phyloP scores from a whole-genome alignment of 768 basidiomycete genomes.

The Auriscalpium microsporum region DNA sequence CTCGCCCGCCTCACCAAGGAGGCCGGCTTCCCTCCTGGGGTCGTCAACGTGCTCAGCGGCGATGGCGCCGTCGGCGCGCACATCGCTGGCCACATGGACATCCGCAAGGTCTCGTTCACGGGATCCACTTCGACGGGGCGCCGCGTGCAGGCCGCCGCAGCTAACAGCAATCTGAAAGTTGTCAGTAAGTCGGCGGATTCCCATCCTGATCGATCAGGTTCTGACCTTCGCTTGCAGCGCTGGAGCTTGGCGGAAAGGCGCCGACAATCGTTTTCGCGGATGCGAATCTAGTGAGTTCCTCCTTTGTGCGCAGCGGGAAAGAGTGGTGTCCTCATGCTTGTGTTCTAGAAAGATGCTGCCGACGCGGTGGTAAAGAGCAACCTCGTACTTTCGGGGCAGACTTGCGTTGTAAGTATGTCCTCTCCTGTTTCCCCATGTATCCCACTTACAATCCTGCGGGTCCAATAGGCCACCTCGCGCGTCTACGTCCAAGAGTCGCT shows the following conservation, averaged over 20 bases:
- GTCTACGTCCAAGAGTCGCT: conserved; percentile 64
- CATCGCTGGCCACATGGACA: neutral
- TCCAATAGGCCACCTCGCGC: conserved; percentile 43
- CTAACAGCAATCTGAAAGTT: neutral
- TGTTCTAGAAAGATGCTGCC: neutral
- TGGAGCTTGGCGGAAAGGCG: neutral
- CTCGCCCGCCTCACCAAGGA: neutral
- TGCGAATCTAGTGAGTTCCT: neutral
- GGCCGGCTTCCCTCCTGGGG: neutral
- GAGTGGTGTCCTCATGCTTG: neutral
- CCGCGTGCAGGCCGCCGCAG: neutral
- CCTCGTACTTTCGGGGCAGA: conserved; percentile 27
- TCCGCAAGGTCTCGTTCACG: neutral
- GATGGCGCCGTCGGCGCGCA: neutral
- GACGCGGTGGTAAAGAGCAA: neutral
- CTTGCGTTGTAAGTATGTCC: conserved; percentile 38
- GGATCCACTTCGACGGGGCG: neutral
- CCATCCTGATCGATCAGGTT: neutral
- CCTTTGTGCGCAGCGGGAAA: neutral
- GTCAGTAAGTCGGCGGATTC: neutral
- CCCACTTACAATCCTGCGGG: neutral
- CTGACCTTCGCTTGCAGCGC: neutral
- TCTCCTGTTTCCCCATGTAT: too few relatives aligned
- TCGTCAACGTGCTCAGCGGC: neutral
- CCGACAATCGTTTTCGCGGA: neutral